Conservation (phyloP, 208 protist species). For the Spongospora subterranea region DNA sequence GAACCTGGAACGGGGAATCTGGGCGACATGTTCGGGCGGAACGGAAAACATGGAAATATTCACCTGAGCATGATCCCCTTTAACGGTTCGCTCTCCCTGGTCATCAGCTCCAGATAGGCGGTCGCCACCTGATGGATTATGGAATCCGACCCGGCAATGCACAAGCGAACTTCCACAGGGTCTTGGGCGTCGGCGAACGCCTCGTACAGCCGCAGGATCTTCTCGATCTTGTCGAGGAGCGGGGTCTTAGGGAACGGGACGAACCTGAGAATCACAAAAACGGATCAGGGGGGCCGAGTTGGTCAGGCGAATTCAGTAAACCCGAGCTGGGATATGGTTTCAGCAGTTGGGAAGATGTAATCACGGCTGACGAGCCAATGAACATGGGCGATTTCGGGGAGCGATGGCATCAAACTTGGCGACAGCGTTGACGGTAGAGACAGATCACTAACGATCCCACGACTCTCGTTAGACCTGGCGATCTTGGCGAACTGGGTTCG, state of each 20-base stretch:
- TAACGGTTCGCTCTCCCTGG: conserved; percentile 5
- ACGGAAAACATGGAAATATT: background rate
- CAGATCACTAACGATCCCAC: background rate
- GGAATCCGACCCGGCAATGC: conserved; percentile 41
- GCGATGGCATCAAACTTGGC: background rate
- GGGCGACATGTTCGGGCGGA: background rate
- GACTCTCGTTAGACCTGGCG: conserved; percentile 4
- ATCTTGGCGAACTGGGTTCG: conserved; percentile 40
- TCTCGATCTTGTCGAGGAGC: background rate
- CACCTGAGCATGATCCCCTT: conserved; percentile 16
- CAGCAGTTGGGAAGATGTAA: background rate
- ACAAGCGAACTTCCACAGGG: conserved; percentile 37
- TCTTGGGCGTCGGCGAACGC: conserved; percentile 43
- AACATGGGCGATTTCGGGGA: conserved; percentile 39
- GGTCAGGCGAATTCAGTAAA: no score
- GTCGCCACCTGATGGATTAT: conserved; percentile 47
- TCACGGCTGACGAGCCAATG: conserved; percentile 44
- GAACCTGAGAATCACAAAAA: background rate
- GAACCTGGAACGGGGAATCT: conserved; percentile 24
- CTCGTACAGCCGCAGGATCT: conserved; percentile 46
- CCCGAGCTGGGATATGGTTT: conserved; percentile 25
- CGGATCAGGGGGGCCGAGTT: no score
- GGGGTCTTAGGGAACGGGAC: conserved; percentile 44
- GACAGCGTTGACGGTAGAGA: background rate
- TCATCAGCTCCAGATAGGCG: conserved; percentile 26